These are phyloP conservation scores for Parathielavia appendiculata DNA, from an alignment of 495 filamentous ascomycete species.

Conservation along the genomic window DNA sequence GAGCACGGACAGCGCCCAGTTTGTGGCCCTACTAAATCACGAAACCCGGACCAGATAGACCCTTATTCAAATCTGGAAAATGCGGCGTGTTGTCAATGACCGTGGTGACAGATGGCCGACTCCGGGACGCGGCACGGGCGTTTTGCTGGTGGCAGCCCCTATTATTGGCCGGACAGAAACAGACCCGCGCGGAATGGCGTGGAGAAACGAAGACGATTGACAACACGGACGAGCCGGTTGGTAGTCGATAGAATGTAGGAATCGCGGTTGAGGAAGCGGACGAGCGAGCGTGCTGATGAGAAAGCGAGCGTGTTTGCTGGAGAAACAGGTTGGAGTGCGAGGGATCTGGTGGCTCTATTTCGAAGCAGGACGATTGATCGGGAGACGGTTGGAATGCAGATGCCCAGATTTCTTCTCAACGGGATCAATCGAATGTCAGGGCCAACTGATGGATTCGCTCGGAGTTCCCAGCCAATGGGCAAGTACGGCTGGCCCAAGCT, in stretches of 20 bases:
- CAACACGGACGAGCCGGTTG: constrained; percentile 5
- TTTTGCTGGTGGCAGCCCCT: constrained; percentile 25
- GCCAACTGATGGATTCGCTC: constrained; percentile 12
- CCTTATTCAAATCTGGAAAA: constrained; percentile 28
- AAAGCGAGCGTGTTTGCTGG: constrained; percentile 27
- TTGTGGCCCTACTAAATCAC: not conserved
- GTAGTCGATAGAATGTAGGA: not conserved
- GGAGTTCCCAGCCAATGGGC: constrained; percentile 21
- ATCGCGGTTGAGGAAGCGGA: not conserved
- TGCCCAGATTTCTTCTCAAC: constrained; percentile 7
- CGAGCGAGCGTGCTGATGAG: too few relatives aligned
- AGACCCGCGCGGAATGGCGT: constrained; percentile 23
- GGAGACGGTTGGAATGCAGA: constrained; percentile 24
- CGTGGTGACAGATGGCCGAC: constrained; percentile 13
- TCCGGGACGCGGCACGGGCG: constrained; percentile 23
- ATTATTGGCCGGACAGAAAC: constrained; percentile 26
- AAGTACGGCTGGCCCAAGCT: constrained; percentile 12
- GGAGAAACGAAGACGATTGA: constrained; percentile 11
- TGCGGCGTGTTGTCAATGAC: constrained; percentile 18
- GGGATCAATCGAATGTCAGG: constrained; percentile 14
- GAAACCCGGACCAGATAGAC: constrained; percentile 1
- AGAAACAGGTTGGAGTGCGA: constrained; percentile 20
- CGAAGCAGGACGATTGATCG: constrained; percentile 1
- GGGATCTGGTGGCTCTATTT: constrained; percentile 2
- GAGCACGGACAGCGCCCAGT: not conserved